Base-by-base conservation (phyloP, 1,139 yeast genomes). In the Ogataea hybrid region DNA sequence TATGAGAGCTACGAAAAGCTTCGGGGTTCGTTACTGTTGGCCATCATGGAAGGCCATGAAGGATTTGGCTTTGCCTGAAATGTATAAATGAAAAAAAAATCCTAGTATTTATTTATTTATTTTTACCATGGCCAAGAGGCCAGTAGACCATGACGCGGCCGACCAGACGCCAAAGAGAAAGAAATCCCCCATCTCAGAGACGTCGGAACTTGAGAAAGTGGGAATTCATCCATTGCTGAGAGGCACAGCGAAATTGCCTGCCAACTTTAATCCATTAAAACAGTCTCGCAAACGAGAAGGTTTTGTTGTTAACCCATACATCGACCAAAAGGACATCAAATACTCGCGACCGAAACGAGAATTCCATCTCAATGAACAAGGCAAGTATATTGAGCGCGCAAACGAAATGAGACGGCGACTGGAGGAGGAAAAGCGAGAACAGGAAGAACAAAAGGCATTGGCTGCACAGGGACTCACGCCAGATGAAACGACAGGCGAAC, bases 1-100 rank as follows among this genome's bases (percentile, higher is more conserved):
- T 94, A 94, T 64, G 95, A 84, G 44, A 79, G 84, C 9, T 92
- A 92, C 59, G 96, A 89, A 46, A 80, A 85, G 14, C 72, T 94
- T 47, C 75, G 97, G 51, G 85, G 87, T 4, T 81, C 95, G 1
- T 65, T 94, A 47, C 67, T 90, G 53, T 65, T 85, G 56, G 97
- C 98, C 0, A 80, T 94, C 14, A 86, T 90, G 21, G 98, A 92
- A 63, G 98, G 98, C 12, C 85, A 86, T 58, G 97, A 87, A 69
- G 98, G 98, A 5, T 94, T 94, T 67, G 98, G 97, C 6, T 76
- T 86, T 61, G 94, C 90, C n/a, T 60, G 36, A 47, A 16, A 12
- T 11, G 15, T n/a, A 21, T 25, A 15, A 21, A 21, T 16, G 25
- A n/a, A 23, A 20, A 29, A n/a, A 39, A 12, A 32, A 27, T 31